These are phyloP conservation scores for Aspergillus piperis DNA, from an alignment of 2,329 filamentous ascomycete species.

Conservation along the genomic window DNA sequence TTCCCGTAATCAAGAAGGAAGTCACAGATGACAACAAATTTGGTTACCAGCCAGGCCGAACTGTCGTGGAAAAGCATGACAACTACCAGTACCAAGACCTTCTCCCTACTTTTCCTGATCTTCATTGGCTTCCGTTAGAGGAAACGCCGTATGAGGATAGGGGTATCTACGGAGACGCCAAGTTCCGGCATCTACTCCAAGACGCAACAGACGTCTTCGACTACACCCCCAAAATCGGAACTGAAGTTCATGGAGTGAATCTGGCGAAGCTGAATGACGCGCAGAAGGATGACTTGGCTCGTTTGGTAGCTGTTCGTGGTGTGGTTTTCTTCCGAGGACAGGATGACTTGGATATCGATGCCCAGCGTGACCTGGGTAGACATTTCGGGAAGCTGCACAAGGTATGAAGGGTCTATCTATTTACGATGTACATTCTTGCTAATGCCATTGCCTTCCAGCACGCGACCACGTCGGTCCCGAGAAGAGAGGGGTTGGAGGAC, in stretches of 20 bases:
- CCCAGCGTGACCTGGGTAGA: constrained; percentile 53
- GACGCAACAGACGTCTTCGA: constrained; percentile 58
- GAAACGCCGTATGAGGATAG: constrained; percentile 56
- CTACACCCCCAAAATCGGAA: constrained; percentile 59
- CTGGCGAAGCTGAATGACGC: constrained; percentile 52
- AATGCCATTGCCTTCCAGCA: constrained; percentile 37
- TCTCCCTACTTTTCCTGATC: constrained; percentile 54
- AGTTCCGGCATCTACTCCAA: constrained; percentile 55
- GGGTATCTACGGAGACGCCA: constrained; percentile 55
- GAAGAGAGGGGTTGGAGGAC: constrained; percentile 53
- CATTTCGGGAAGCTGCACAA: constrained; percentile 58
- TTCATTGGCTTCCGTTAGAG: constrained; percentile 54
- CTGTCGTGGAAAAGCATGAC: constrained; percentile 47
- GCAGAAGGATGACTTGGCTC: constrained; percentile 57
- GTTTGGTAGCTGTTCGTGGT: constrained; percentile 56
- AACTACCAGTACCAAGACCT: constrained; percentile 57
- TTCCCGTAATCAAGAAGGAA: constrained; percentile 25
- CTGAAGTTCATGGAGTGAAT: constrained; percentile 55
- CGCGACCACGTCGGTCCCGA: constrained; percentile 56
- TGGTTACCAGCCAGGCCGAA: constrained; percentile 53
- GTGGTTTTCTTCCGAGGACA: constrained; percentile 62
- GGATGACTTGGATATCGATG: constrained; percentile 56
- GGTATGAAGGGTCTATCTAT: constrained; percentile 12
- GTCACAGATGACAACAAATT: constrained; percentile 32
- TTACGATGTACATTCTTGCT: no score